Conservation (phyloP, 2,329 filamentous ascomycete genomes). For the Pseudocercospora macadamiae region DNA sequence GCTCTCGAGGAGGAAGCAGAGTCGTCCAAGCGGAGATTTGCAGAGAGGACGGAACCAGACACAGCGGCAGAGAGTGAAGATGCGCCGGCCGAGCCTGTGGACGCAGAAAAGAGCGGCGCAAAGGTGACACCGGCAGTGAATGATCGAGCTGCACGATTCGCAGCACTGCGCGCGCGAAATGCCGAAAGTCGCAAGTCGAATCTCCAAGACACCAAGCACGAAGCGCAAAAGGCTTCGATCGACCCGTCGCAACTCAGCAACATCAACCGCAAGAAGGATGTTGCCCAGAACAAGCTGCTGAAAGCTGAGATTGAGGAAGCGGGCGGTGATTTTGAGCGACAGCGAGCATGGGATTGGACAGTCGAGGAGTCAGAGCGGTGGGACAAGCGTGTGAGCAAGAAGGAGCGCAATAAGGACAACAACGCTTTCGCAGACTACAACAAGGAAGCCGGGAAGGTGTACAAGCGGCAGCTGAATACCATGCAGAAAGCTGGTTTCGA, state of each 20-base stretch:
- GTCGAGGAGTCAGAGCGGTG: slow-evolving; percentile 90
- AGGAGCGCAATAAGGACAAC: slow-evolving; percentile 76
- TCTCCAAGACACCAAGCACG: slow-evolving; percentile 78
- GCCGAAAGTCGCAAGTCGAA: slow-evolving; percentile 66
- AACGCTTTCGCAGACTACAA: slow-evolving; percentile 89
- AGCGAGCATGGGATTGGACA: slow-evolving; percentile 98
- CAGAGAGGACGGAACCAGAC: slow-evolving; percentile 26
- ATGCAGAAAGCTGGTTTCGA: slow-evolving; percentile 56
- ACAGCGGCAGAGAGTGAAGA: slow-evolving; percentile 19
- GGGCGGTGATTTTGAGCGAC: slow-evolving; percentile 93
- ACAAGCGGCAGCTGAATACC: slow-evolving; percentile 85
- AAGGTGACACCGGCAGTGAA: slow-evolving; percentile 46
- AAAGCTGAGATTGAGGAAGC: slow-evolving; percentile 86
- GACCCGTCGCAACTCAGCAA: slow-evolving; percentile 77
- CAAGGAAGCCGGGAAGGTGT: slow-evolving; percentile 86
- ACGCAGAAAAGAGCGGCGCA: slow-evolving; percentile 32
- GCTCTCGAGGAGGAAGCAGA: slow-evolving; percentile 36
- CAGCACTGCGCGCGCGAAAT: slow-evolving; percentile 76
- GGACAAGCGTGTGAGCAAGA: slow-evolving; percentile 90
- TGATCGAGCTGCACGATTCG: slow-evolving; percentile 78
- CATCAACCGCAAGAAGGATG: slow-evolving; percentile 81
- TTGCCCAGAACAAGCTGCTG: slow-evolving; percentile 88
- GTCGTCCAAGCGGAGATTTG: slow-evolving; percentile 41
- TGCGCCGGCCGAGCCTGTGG: slow-evolving; percentile 12
- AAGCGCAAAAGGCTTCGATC: slow-evolving; percentile 76